A percentile compares a stretch with the other conserved stretches of the same genome.
Conservation (phyloP, 768 basidiomycete species). For the Chlorophyllum brunneum region DNA sequence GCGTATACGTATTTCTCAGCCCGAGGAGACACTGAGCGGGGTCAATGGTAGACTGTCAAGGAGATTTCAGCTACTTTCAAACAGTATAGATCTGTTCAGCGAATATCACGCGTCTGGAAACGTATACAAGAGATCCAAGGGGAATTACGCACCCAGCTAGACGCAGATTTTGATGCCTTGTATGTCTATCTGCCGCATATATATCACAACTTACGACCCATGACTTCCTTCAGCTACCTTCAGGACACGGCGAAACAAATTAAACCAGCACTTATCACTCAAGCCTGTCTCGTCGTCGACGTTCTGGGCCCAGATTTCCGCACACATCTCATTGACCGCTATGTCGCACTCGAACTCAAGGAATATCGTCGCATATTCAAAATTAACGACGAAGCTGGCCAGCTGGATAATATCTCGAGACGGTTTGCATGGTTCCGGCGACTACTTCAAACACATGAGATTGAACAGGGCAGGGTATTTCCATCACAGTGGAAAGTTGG, state of each 20-base stretch:
- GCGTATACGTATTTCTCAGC: conserved; percentile 16
- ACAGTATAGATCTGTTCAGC: conserved; percentile 69
- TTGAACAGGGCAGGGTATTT: conserved; percentile 81
- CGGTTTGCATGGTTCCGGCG: conserved; percentile 96
- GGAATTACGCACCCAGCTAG: conserved; percentile 75
- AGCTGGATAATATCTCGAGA: conserved; percentile 89
- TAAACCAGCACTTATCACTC: conserved; percentile 61
- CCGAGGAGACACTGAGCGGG: conserved; percentile 2
- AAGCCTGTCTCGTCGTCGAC: conserved; percentile 88
- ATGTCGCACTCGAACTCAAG: conserved; percentile 84
- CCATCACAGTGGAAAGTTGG: conserved; percentile 84
- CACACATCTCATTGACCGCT: conserved; percentile 78
- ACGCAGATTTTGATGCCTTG: conserved; percentile 91
- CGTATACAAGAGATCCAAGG: conserved; percentile 81
- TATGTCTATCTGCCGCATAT: conserved; percentile 35
- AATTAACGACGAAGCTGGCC: conserved; percentile 90
- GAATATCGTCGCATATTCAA: conserved; percentile 97
- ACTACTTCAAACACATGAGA: conserved; percentile 78
- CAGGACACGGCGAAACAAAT: conserved; percentile 70
- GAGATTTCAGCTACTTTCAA: conserved; percentile 82
- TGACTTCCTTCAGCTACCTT: conserved; percentile 53
- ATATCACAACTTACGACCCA: neutral
- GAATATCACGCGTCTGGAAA: conserved; percentile 73
- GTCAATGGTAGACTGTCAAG: conserved; percentile 66
- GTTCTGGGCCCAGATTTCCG: conserved; percentile 85